Conservation (phyloP, 352 stramenopile species). For the Elongisporangium prolatum region DNA sequence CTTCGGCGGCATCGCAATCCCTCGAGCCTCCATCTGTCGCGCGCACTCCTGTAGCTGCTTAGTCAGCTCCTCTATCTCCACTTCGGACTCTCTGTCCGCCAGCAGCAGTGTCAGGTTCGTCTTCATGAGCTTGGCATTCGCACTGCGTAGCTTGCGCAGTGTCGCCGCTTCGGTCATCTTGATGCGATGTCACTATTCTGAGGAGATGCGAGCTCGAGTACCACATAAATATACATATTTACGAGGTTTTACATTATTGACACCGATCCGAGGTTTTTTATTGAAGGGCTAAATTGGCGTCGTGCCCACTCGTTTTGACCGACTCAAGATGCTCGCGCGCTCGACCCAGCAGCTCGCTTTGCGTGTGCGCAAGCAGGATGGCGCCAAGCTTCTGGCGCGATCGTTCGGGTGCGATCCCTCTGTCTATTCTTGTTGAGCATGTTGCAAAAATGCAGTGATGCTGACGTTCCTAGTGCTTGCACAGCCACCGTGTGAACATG, state of each 20-base stretch:
- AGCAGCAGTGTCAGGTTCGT: conserved; percentile 48
- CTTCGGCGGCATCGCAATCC: conserved; percentile 19
- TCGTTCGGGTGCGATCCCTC: conserved; percentile 52
- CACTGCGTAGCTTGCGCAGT: conserved; percentile 22
- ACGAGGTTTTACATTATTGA: conserved; percentile 1
- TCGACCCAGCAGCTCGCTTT: conserved; percentile 22
- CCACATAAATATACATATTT: neutral
- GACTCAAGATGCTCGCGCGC: conserved; percentile 31
- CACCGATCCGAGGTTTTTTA: neutral
- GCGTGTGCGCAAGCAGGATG: conserved; percentile 35
- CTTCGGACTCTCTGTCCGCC: conserved; percentile 41
- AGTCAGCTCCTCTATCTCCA: conserved; percentile 27
- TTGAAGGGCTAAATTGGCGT: neutral
- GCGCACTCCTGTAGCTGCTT: conserved; percentile 21
- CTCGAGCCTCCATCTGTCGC: conserved; percentile 16
- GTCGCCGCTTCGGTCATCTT: conserved; percentile 17
- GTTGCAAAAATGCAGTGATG: neutral
- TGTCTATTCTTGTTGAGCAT: neutral
- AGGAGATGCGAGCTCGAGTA: too few relatives aligned
- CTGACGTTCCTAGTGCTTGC: neutral
- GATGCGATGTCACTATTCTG: neutral
- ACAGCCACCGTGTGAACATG: conserved; percentile 79
- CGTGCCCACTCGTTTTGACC: conserved; percentile 2
- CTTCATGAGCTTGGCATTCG: conserved; percentile 54
- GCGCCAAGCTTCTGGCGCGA: conserved; percentile 35